These are phyloP conservation scores for Serendipita vermifera DNA, from an alignment of 768 basidiomycete species.

Conservation along the genomic window DNA sequence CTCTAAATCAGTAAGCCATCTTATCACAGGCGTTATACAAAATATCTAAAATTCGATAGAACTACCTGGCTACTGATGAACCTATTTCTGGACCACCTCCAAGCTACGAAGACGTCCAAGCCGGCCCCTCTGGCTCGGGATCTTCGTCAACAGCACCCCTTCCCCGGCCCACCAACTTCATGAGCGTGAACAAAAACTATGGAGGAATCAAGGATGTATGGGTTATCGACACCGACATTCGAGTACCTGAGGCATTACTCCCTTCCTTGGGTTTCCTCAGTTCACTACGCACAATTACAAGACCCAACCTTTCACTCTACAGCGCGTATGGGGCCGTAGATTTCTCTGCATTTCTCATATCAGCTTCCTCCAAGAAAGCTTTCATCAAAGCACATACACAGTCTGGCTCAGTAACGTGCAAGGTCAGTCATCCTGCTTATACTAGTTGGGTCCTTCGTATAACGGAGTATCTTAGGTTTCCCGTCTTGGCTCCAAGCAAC, in stretches of 20 bases:
- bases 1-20: no score
- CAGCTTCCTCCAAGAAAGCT: neutral
- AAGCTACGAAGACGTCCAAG: neutral
- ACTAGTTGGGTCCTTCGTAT: no score
- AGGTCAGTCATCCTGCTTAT: no score
- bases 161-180: neutral
- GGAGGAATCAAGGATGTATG: neutral
- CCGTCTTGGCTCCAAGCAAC: no score
- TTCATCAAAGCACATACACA: neutral
- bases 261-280: neutral
- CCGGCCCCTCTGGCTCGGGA: no score
- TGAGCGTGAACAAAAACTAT: neutral
- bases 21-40: no score
- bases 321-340: neutral
- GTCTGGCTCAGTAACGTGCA: no score
- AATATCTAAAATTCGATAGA: no score
- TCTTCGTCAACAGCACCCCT: neutral
- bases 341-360: neutral
- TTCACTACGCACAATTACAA: neutral
- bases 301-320: neutral
- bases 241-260: neutral
- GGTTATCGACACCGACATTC: neutral
- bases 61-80: no score
- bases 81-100: neutral
- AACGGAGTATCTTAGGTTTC: no score